These are phyloP conservation scores for Plasmodium berghei DNA, from an alignment of 169 alveolate species.

Conservation along the genomic window DNA sequence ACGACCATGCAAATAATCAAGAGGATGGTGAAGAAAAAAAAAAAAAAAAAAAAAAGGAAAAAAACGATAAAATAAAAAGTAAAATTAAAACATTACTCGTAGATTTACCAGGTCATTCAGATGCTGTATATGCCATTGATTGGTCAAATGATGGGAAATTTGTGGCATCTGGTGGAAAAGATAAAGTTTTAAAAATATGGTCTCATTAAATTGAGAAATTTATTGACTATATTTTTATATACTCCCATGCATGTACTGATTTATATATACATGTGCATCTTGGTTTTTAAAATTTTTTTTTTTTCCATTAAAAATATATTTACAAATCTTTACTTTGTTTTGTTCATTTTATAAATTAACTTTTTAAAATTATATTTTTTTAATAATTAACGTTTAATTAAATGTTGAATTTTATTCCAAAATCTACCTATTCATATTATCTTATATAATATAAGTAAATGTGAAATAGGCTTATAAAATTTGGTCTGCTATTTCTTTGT, in stretches of 20 bases:
- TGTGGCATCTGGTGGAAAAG: constrained; percentile 96
- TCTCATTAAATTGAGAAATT: constrained; percentile 83
- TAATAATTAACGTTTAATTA: too few species aligned
- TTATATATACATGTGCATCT: too few species aligned
- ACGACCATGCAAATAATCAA: not conserved
- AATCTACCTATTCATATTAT: too few species aligned
- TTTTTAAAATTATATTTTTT: too few species aligned
- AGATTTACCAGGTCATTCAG: constrained; percentile 99
- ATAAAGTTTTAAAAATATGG: constrained; percentile 93
- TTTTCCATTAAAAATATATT: too few species aligned
- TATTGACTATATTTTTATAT: not conserved
- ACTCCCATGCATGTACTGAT: too few species aligned
- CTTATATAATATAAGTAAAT: too few species aligned
- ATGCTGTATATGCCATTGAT: constrained; percentile 97
- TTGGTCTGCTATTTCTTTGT: constrained; percentile 50
- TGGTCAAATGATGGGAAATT: constrained; percentile 98
- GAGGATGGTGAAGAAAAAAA: not conserved
- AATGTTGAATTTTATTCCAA: too few species aligned
- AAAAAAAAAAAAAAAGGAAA: constrained; percentile 6
- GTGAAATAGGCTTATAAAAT: constrained; percentile 2
- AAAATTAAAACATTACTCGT: constrained; percentile 90
- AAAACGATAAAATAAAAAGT: constrained; percentile 10
- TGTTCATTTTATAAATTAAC: too few species aligned
- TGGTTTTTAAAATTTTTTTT: too few species aligned
- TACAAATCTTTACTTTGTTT: too few species aligned